Evolutionary conservation across 208 protist genomes (phyloP), one percentile per base, ranked within the genome.

Genomic region (Strigomonas galati): DNA sequence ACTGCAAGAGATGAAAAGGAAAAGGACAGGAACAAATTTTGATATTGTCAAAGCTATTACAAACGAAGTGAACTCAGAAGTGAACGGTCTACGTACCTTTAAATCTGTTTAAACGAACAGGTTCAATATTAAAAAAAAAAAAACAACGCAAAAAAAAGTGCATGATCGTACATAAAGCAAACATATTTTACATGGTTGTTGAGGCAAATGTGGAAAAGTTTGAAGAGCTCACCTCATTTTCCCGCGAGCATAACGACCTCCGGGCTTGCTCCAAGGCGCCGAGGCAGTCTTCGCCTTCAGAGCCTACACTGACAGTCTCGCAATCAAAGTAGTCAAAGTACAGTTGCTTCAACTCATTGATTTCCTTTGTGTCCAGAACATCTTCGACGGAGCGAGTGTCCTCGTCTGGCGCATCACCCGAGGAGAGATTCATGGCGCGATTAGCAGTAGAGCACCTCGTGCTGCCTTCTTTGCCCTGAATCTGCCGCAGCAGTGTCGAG

Each of bases 321-420:
- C 89, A 95, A 52, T 95, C 89, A 46, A 86, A 95, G 62, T 92
- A 95, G 74, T 95, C 86, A 76, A 95, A 95, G 67, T 95, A 95
- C 23, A 95, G 68, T 58, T 95, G 89, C 56, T 86, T 86, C 30
- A 95, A 76, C 28, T 82, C 66, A 35, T 63, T 76, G 12, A 95
- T 75, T 57, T 92, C 86, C 15, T 75, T 72, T 54, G 70, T 62
- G 59, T 91, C 85, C 0, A 95, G 69, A 14, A 84, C 23, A 17
- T 93, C 87, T 19, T 84, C 82, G 0, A 78, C 55, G 7, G 57
- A 40, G 28, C 32, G 10, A 31, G n/a, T 59, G 28, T 61, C 44
- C 10, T 3, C 49, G 3, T 37, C 43, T 24, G 24, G 12, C 44
- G 21, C 1, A 21, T n/a, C 14, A 6, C 10, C 1, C 23, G 17